These are phyloP conservation scores for Paecilomyces formosus DNA, from an alignment of 2,329 filamentous ascomycete species.

Conservation along the genomic window DNA sequence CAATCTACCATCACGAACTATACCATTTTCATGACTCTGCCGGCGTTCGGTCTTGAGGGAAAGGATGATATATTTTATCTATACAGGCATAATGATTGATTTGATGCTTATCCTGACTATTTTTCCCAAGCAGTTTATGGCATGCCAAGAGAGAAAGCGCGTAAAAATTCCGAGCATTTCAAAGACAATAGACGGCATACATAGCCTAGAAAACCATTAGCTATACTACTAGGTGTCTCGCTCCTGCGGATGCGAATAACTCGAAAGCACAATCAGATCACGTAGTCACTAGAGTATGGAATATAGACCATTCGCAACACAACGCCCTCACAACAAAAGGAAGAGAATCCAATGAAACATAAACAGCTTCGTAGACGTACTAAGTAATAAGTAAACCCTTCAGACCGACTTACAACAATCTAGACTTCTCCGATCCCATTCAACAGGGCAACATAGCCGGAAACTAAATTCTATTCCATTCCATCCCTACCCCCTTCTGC, in stretches of 20 bases:
- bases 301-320: background rate
- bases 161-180: too few relatives aligned
- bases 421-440: background rate
- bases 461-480: background rate
- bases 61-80: background rate
- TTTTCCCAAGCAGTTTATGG: background rate
- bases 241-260: background rate
- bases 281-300: background rate
- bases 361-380: too few relatives aligned
- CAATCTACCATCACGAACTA: background rate
- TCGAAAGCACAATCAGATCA: background rate
- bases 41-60: background rate
- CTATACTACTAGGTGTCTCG: too few relatives aligned
- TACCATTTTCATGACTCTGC: background rate
- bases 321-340: background rate
- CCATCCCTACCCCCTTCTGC: background rate
- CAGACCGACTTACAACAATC: too few relatives aligned
- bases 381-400: too few relatives aligned
- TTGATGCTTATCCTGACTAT: background rate
- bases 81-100: background rate
- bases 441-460: background rate
- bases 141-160: too few relatives aligned
- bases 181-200: too few relatives aligned
- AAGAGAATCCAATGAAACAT: too few relatives aligned
- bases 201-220: too few relatives aligned